Evolutionary conservation across 148 eudicot genomes (phyloP), one percentile per base, ranked within the genome.

Genomic region (Fagopyrum esculentum): DNA sequence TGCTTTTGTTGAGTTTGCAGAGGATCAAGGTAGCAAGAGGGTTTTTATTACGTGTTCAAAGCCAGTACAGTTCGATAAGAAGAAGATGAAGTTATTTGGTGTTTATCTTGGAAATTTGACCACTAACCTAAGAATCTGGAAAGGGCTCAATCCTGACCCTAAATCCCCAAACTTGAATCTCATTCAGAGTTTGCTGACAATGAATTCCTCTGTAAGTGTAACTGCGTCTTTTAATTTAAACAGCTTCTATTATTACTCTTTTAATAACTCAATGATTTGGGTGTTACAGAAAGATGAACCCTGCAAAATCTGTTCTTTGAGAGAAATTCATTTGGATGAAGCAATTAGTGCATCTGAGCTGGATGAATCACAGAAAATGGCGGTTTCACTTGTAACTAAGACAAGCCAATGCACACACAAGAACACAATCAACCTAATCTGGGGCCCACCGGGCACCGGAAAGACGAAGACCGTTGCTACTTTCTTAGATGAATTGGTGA

Each of bases 381-480:
- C 87, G n/a, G 80, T 86, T 64, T 35, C 70, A 40, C 19, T 64
- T 13, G 70, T 64, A 13, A 64, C 70, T 12, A 40, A 15, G 46
- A 13, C 12, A 35, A 64, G 46, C 69, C 75, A 76, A 2, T 82
- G 87, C 47, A 19, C 1, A 30, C 87, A 83, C 19, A 49, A 68
- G 46, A 69, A 69, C 59, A 54, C 77, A 22, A 83, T 86, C 72
- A 83, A 83, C 69, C 82, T 89, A 57, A 84, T 87, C 17, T 89
- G 93, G 89, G 93, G 93, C 5, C 93, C 93, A 1, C 91, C 93
- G 0, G 93, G 93, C 2, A 87, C 91, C 16, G 91, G 93, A 19
- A 89, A 87, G 77, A 89, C 91, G 2, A 87, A 83, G 60, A 89
- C 89, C 8, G 77, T 84, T 49, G 82, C 85, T 54, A 79, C 85